Evolutionary conservation across 257 asterid genomes (phyloP).

Genomic region (Salvia rosmarinus): DNA sequence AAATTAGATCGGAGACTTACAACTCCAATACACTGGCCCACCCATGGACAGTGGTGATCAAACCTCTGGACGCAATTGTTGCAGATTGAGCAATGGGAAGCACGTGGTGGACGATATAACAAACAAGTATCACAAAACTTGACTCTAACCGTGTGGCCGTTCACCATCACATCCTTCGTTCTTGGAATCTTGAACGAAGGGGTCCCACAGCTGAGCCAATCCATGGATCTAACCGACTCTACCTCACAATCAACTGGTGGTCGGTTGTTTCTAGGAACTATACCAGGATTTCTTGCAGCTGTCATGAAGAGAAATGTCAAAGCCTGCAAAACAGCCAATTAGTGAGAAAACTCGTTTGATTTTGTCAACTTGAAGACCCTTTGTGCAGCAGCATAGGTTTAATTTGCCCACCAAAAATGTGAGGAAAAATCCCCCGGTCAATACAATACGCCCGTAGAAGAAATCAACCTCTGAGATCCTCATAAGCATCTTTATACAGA

Average conservation of each 20-base stretch:
- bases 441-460: constrained; percentile 51
- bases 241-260: constrained; percentile 53
- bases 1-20: constrained; percentile 48
- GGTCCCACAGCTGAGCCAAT: constrained; percentile 57
- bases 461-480: constrained; percentile 46
- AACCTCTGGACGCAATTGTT: constrained; percentile 93
- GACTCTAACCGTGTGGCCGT: constrained; percentile 68
- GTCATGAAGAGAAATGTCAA: constrained; percentile 78
- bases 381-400: not conserved
- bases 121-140: constrained; percentile 89
- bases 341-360: constrained; percentile 5
- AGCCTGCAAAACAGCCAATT: constrained; percentile 49
- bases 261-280: constrained; percentile 69
- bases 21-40: constrained; percentile 90
- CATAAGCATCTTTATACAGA: constrained; percentile 61
- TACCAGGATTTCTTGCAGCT: constrained; percentile 77
- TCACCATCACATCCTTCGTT: constrained; percentile 66
- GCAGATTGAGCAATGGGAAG: constrained; percentile 96
- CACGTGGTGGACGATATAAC: constrained; percentile 90
- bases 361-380: not conserved
- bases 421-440: constrained; percentile 59
- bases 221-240: constrained; percentile 52
- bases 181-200: constrained; percentile 63
- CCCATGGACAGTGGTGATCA: constrained; percentile 99
- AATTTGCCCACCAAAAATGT: constrained; percentile 58